Percentiles rank a stretch among this genome's conserved stretches.
These are phyloP conservation scores for Aristolochia contorta DNA, from an alignment of 164 flowering plant genomes.

Conservation along the genomic window DNA sequence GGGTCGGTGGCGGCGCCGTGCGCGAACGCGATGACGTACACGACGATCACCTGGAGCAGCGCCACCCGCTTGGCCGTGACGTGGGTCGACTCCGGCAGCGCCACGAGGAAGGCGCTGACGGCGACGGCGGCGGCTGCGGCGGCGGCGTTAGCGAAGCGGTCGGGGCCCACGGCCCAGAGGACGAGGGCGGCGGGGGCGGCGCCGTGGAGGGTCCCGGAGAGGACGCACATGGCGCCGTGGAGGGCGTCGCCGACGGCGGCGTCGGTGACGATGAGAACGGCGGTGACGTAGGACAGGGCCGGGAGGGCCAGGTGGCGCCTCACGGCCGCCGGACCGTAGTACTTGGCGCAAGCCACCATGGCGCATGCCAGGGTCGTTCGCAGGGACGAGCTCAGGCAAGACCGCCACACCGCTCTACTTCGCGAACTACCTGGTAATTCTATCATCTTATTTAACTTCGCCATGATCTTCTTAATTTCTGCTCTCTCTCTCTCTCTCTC, in stretches of 20 bases:
- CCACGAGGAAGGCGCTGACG: constrained; percentile 42
- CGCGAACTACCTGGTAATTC: too few relatives aligned
- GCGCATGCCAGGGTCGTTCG: constrained; percentile 63
- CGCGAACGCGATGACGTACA: constrained; percentile 35
- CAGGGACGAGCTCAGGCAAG: constrained; percentile 43
- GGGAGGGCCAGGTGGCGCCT: constrained; percentile 38
- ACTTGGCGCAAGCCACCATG: constrained; percentile 46
- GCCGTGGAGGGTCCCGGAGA: constrained; percentile 52
- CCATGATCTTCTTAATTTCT: too few relatives aligned
- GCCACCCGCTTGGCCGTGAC: constrained; percentile 53
- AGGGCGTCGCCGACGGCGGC: constrained; percentile 65
- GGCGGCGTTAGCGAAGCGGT: constrained; percentile 17
- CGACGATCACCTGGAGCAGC: constrained; percentile 58
- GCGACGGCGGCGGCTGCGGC: constrained; percentile 39
- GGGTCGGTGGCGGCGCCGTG: constrained; percentile 30
- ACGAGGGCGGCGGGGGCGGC: constrained; percentile 43
- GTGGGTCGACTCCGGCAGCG: constrained; percentile 40
- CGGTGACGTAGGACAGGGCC: constrained; percentile 62
- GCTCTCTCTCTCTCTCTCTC: too few relatives aligned
- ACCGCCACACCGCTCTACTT: constrained; percentile 25
- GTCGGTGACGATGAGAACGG: constrained; percentile 40
- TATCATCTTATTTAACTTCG: not conserved
- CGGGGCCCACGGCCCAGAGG: constrained; percentile 58
- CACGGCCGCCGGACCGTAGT: constrained; percentile 41
- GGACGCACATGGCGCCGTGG: constrained; percentile 44